phyloP scores from a whole-genome alignment of 2,329 filamentous ascomycete species.

The Clonostachys chloroleuca region DNA sequence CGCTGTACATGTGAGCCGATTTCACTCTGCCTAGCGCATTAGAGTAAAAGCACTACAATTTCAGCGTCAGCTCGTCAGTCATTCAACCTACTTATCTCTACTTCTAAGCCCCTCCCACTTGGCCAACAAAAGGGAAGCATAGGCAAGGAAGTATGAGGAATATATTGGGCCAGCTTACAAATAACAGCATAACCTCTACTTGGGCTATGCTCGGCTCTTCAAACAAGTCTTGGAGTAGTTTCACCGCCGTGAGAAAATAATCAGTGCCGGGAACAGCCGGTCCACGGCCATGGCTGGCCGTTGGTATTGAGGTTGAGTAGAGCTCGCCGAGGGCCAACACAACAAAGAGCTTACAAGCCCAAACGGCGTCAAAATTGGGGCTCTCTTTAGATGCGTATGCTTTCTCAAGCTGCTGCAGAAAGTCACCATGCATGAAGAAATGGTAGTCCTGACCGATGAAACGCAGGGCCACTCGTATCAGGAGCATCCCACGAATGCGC shows the following conservation, averaged over 20 bases:
- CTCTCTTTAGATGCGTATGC: constrained; percentile 1
- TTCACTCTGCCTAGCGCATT: constrained; percentile 5
- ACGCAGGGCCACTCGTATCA: constrained; percentile 8
- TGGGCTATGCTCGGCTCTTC: constrained; percentile 7
- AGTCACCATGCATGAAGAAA: constrained; percentile 7
- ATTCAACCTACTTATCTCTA: no score
- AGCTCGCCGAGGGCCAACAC: constrained; percentile 6
- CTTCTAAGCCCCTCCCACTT: no score
- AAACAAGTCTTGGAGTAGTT: constrained; percentile 5
- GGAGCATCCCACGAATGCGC: constrained; percentile 7
- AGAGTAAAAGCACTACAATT: constrained; percentile 6
- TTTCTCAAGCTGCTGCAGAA: constrained; percentile 4
- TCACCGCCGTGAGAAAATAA: constrained; percentile 6
- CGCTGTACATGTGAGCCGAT: constrained; percentile 8
- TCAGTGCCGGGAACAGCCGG: constrained; percentile 4
- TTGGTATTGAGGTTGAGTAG: constrained; percentile 5
- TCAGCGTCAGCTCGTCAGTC: no score
- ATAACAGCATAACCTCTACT: constrained; percentile 6
- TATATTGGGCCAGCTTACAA: constrained; percentile 2
- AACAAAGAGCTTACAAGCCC: constrained; percentile 7
- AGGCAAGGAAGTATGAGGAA: no score
- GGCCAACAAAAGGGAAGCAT: no score
- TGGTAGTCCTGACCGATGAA: constrained; percentile 9
- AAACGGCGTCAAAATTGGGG: constrained; percentile 1
- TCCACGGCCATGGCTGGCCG: background rate